Evolutionary conservation across 2,329 filamentous ascomycete genomes (phyloP).

Genomic region (Colletotrichum horii): DNA sequence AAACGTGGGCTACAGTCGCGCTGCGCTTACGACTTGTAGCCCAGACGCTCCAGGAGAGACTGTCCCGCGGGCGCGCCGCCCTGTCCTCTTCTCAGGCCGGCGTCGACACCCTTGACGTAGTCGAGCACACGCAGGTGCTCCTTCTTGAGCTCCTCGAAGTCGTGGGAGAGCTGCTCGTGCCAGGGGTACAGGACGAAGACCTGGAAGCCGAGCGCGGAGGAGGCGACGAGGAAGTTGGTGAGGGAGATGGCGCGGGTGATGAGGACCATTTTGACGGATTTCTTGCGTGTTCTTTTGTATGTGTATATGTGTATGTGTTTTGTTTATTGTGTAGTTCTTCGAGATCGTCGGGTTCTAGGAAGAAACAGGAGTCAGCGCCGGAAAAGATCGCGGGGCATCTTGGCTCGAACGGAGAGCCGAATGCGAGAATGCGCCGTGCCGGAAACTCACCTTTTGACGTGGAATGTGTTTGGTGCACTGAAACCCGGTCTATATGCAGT

Average conservation of each 20-base stretch:
- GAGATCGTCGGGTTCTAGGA: not conserved
- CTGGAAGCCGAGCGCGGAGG: constrained; percentile 69
- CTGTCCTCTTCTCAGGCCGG: constrained; percentile 12
- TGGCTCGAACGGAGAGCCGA: not conserved
- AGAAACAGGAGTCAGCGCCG: not conserved
- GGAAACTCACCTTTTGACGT: not conserved
- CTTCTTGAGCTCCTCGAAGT: constrained; percentile 63
- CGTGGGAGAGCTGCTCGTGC: constrained; percentile 69
- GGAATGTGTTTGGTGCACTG: not conserved
- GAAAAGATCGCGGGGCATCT: not conserved
- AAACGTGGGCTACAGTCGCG: not conserved
- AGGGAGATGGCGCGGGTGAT: constrained; percentile 57
- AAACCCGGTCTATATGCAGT: not conserved
- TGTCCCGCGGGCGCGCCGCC: constrained; percentile 19
- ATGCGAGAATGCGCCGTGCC: not conserved
- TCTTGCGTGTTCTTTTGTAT: not conserved
- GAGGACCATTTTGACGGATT: constrained; percentile 28
- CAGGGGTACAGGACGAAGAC: constrained; percentile 74
- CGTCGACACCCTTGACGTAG: constrained; percentile 31
- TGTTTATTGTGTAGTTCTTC: not conserved
- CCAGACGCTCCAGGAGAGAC: constrained; percentile 20
- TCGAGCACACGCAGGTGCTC: constrained; percentile 56
- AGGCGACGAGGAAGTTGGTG: constrained; percentile 70
- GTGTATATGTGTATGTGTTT: not conserved
- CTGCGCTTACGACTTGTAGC: constrained; percentile 19